These are phyloP conservation scores for Pleurotus salmoneostramineus DNA, from an alignment of 768 basidiomycete species.

Conservation along the genomic window DNA sequence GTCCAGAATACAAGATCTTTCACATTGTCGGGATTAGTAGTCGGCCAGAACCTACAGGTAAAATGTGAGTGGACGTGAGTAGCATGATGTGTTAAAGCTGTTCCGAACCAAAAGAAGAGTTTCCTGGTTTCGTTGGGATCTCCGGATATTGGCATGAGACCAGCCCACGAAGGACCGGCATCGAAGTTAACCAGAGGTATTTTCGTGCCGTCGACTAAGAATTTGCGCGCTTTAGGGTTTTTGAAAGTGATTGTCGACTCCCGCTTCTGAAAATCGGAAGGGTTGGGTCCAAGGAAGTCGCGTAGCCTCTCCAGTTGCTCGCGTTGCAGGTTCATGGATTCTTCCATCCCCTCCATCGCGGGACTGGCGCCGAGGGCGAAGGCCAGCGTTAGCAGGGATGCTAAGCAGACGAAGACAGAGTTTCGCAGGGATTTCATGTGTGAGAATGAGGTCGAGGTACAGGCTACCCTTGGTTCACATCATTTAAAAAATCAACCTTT, in stretches of 20 bases:
- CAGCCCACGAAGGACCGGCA: constrained; percentile 66
- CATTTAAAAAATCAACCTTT: background rate
- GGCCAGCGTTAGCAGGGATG: constrained; percentile 9
- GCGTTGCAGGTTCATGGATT: constrained; percentile 40
- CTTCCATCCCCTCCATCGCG: constrained; percentile 34
- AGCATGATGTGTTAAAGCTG: background rate
- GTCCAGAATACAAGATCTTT: constrained; percentile 70
- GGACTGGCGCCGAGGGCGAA: constrained; percentile 17
- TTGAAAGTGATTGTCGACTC: constrained; percentile 47
- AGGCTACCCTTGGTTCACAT: background rate
- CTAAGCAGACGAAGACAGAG: constrained; percentile 4
- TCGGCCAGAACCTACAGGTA: constrained; percentile 63
- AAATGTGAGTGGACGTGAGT: background rate
- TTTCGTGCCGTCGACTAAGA: constrained; percentile 43
- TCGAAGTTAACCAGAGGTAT: constrained; percentile 59
- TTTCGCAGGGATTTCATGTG: constrained; percentile 1
- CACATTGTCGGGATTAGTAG: constrained; percentile 51
- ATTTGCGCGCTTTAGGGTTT: constrained; percentile 54
- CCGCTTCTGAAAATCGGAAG: constrained; percentile 24
- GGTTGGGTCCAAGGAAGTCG: constrained; percentile 30
- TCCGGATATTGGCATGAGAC: constrained; percentile 60
- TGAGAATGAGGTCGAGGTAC: background rate
- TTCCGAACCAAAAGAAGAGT: constrained; percentile 39
- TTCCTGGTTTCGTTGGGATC: constrained; percentile 57
- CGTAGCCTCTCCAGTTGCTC: constrained; percentile 38